These are phyloP conservation scores for Neotropicomus parvogracilis DNA, from an alignment of 1,284 basidiomycete species.

Conservation along the genomic window DNA sequence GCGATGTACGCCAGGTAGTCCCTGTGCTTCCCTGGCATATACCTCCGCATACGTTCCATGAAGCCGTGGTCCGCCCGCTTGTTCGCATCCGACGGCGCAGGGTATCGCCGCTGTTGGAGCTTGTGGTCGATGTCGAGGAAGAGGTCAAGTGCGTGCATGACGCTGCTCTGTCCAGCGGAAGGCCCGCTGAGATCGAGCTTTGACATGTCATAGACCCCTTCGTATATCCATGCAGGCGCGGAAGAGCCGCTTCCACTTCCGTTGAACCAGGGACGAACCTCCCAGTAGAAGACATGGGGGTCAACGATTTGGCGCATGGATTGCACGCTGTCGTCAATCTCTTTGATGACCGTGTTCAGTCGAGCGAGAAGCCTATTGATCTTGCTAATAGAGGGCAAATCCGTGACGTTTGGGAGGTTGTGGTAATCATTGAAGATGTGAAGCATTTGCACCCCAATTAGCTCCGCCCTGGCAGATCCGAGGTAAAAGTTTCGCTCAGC, in stretches of 20 bases:
- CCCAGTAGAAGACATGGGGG: slow-evolving; percentile 88
- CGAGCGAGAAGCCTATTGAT: slow-evolving; percentile 71
- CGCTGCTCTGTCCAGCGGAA: slow-evolving; percentile 89
- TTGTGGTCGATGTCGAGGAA: slow-evolving; percentile 83
- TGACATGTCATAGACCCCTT: slow-evolving; percentile 65
- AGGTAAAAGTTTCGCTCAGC: slow-evolving; percentile 89
- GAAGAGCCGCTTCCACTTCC: slow-evolving; percentile 66
- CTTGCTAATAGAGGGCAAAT: slow-evolving; percentile 67
- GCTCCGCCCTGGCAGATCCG: slow-evolving; percentile 81
- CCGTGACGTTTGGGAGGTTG: slow-evolving; percentile 67
- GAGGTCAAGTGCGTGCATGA: slow-evolving; percentile 82
- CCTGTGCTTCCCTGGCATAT: slow-evolving; percentile 78
- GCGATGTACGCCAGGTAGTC: slow-evolving; percentile 60
- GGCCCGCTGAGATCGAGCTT: slow-evolving; percentile 77
- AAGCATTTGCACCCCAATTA: slow-evolving; percentile 83
- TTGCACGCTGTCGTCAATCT: slow-evolving; percentile 66
- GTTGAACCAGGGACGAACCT: slow-evolving; percentile 90
- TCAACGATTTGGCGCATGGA: slow-evolving; percentile 75
- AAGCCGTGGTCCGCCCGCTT: slow-evolving; percentile 66
- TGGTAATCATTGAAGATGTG: slow-evolving; percentile 83
- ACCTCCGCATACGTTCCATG: slow-evolving; percentile 78
- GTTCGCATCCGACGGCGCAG: slow-evolving; percentile 63
- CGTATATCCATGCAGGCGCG: slow-evolving; percentile 75
- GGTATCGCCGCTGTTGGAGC: slow-evolving; percentile 67
- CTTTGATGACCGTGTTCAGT: slow-evolving; percentile 70